phyloP scores from a whole-genome alignment of 805 yeast species.

The Ogataea zsoltii region DNA sequence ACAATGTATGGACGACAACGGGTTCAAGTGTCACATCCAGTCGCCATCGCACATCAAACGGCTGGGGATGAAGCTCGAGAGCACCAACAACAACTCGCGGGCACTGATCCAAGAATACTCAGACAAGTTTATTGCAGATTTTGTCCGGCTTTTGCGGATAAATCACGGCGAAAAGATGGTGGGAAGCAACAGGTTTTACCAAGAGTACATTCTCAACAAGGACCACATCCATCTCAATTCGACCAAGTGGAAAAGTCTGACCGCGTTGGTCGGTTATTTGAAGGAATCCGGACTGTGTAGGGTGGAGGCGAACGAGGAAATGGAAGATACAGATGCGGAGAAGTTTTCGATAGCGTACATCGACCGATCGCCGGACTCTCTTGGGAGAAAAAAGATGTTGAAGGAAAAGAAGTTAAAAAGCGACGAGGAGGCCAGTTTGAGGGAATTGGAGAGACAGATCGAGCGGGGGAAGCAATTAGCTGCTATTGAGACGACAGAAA shows the following conservation, averaged over 20 bases:
- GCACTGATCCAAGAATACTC: slow-evolving; percentile 56
- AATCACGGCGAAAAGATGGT: slow-evolving; percentile 82
- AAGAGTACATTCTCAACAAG: slow-evolving; percentile 80
- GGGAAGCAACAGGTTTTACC: slow-evolving; percentile 84
- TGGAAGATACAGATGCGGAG: slow-evolving; percentile 35
- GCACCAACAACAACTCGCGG: slow-evolving; percentile 37
- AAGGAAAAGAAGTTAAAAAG: slow-evolving; percentile 39
- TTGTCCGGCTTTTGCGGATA: slow-evolving; percentile 58
- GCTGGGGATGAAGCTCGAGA: slow-evolving; percentile 45
- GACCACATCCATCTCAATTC: slow-evolving; percentile 91
- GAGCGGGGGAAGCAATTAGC: slow-evolving; percentile 38
- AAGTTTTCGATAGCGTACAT: slow-evolving; percentile 46
- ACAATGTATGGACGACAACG: slow-evolving; percentile 96
- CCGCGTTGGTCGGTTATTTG: slow-evolving; percentile 64
- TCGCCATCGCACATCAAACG: slow-evolving; percentile 76
- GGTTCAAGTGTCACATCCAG: slow-evolving; percentile 84
- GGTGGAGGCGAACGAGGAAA: slow-evolving; percentile 45
- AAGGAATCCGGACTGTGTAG: slow-evolving; percentile 56
- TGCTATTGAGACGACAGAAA: slow-evolving; percentile 2
- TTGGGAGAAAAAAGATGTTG: slow-evolving; percentile 39
- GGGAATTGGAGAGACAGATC: slow-evolving; percentile 54
- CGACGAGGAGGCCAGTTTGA: slow-evolving; percentile 48
- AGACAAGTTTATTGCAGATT: slow-evolving; percentile 58
- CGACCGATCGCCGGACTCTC: slow-evolving; percentile 53
- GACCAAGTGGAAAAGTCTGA: slow-evolving; percentile 73